phyloP scores from a whole-genome alignment of 2,329 filamentous ascomycete species.

The Monosporascus sp. region DNA sequence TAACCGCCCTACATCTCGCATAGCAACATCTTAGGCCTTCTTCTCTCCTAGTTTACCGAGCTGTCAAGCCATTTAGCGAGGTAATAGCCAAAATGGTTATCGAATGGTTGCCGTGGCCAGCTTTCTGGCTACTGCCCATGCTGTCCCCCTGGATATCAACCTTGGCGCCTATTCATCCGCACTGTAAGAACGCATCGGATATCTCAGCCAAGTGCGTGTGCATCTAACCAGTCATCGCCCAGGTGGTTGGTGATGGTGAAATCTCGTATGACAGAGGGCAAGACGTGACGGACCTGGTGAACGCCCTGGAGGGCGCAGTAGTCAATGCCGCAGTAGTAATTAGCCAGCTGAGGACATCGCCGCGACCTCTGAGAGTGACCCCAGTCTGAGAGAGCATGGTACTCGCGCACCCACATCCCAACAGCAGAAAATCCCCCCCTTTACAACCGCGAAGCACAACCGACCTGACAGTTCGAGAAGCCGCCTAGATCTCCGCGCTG shows the following conservation, averaged over 20 bases:
- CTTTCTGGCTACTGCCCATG: constrained; percentile 28
- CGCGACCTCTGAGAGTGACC: constrained; percentile 17
- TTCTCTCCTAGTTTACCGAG: not conserved
- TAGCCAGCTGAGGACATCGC: constrained; percentile 14
- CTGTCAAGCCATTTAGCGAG: constrained; percentile 4
- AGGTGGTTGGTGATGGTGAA: constrained; percentile 32
- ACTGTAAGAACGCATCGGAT: constrained; percentile 27
- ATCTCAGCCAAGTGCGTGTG: constrained; percentile 9
- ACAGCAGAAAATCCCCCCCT: not conserved
- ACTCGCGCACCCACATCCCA: constrained; percentile 4
- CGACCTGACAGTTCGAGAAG: constrained; percentile 8
- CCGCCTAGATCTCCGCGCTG: constrained; percentile 37
- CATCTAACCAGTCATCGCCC: constrained; percentile 3
- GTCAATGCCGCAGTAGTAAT: constrained; percentile 24
- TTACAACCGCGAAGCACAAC: not conserved
- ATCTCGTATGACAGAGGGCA: constrained; percentile 34
- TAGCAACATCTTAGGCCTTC: not conserved
- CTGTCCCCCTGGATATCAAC: constrained; percentile 38
- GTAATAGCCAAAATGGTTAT: constrained; percentile 32
- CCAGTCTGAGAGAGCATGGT: constrained; percentile 32
- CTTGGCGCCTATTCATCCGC: constrained; percentile 40
- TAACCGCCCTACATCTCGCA: constrained; percentile 10
- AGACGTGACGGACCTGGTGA: constrained; percentile 41
- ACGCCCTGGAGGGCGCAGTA: constrained; percentile 42
- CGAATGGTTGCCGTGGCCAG: constrained; percentile 31